phyloP scores from a whole-genome alignment of 768 basidiomycete species.

The Amylocystis lapponica region DNA sequence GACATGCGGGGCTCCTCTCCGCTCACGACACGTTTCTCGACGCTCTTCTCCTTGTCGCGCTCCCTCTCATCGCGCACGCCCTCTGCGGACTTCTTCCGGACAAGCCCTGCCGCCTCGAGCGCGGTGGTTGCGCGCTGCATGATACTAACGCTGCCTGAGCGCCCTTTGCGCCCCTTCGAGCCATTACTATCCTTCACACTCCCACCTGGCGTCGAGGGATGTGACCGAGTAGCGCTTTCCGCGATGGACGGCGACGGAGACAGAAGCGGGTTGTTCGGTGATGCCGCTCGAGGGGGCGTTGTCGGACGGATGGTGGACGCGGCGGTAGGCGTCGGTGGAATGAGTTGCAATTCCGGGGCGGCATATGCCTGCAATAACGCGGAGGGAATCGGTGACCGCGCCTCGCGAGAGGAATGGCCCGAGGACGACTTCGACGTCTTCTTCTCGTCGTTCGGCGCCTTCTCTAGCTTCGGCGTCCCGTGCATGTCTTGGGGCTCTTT shows the following conservation, averaged over 20 bases:
- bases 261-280: constrained; percentile 30
- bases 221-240: constrained; percentile 46
- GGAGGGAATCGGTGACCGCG: constrained; percentile 12
- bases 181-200: constrained; percentile 50
- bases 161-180: constrained; percentile 50
- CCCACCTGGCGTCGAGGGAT: constrained; percentile 65
- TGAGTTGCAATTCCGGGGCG: constrained; percentile 62
- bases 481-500: constrained; percentile 21
- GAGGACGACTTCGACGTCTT: constrained; percentile 2
- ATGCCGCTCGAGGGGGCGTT: constrained; percentile 46
- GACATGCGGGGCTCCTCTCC: constrained; percentile 56
- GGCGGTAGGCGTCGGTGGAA: constrained; percentile 72
- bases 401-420: neutral
- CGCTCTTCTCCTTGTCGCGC: constrained; percentile 31
- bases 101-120: constrained; percentile 77
- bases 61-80: constrained; percentile 61
- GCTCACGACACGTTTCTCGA: constrained; percentile 33
- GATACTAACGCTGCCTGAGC: constrained; percentile 90
- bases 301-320: constrained; percentile 32
- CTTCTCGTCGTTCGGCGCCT: constrained; percentile 5
- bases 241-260: constrained; percentile 56
- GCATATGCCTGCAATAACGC: constrained; percentile 29
- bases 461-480: constrained; percentile 24
- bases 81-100: constrained; percentile 78
- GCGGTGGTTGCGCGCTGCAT: constrained; percentile 94